Conservation (phyloP, 2,329 filamentous ascomycete species). For the Aureobasidium sp. region DNA sequence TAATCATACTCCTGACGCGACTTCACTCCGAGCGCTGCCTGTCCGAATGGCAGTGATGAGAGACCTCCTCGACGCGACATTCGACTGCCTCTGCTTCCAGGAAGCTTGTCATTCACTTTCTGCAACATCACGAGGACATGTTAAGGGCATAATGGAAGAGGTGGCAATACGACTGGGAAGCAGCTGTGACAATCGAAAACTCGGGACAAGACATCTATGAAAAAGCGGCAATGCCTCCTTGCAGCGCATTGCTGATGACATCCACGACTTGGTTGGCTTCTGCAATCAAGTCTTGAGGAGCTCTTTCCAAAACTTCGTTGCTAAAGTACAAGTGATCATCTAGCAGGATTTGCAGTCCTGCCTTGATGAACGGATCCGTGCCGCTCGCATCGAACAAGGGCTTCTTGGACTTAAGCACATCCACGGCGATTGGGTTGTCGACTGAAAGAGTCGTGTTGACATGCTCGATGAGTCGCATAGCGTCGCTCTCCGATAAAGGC, state of each 20-base stretch:
- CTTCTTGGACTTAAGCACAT: conserved; percentile 3
- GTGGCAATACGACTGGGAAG: neutral
- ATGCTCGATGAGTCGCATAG: neutral
- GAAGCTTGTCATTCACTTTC: too few species aligned
- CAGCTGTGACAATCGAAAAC: too few species aligned
- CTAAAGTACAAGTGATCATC: conserved; percentile 2
- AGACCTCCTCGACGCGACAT: too few species aligned
- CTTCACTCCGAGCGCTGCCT: too few species aligned
- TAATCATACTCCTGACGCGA: too few species aligned
- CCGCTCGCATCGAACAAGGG: neutral
- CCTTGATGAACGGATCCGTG: neutral
- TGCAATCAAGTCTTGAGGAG: neutral
- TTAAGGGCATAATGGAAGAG: neutral
- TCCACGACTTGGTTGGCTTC: neutral
- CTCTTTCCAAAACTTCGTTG: neutral
- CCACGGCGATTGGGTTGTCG: conserved; percentile 1
- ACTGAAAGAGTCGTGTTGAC: conserved; percentile 5
- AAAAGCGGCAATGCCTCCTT: neutral
- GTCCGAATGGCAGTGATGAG: too few species aligned
- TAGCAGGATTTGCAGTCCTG: conserved; percentile 5
- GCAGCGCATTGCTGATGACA: conserved; percentile 5
- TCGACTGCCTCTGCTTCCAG: too few species aligned
- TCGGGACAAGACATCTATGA: neutral
- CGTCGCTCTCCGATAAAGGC: neutral
- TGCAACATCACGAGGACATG: neutral